Base-by-base conservation (phyloP, 306 rosid species). In the Sicyos baderoa region DNA sequence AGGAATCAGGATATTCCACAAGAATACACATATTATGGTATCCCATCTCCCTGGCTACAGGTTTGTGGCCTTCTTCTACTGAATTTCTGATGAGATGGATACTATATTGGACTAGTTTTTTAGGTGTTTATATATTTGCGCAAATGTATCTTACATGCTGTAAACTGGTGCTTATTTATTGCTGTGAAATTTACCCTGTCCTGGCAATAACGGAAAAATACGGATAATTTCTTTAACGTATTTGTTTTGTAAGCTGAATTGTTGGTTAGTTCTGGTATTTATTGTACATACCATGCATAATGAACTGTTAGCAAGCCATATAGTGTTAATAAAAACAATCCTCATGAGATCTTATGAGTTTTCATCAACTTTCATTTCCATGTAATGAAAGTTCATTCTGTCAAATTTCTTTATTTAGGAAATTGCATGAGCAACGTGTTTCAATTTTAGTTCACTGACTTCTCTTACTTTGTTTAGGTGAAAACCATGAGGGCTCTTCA, bases 41-140 rank as follows among this genome's bases (percentile, higher is more conserved):
- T 94, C 79, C 99, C 99, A 81, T 94, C 99, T 78, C 99, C 99
- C 65, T 94, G 97, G 99, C 99, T 94, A 82, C 99, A 94, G 97
- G 99, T 90, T 82, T 84, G 87, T 88, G 49, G 75, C 67, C 17
- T 71, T 70, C 23, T 52, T 54, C 71, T 47, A 66, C 51, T 66
- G 21, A 66, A 66, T 23, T 58, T 44, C 14, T 66, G 40, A 66
- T 47, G 55, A 8, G 37, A 47, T 47, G 71, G 71, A 12, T 15
- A 12, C 70, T 45, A 45, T 14, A 45, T 15, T 21, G n/a, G 16
- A 23, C 6, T 18, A n/a, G 11, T 63, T 32, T 5, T 29, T 23
- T 4, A 9, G 42, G 17, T 29, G 37, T 19, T 40, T 63, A 63
- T 63, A 15, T 63, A 18, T 62, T 40, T 63, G 52, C 9, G 69